Evolutionary conservation across 106 monocot species (phyloP), one percentile per base, ranked within the genome.

Genomic region (Allium cepa): DNA sequence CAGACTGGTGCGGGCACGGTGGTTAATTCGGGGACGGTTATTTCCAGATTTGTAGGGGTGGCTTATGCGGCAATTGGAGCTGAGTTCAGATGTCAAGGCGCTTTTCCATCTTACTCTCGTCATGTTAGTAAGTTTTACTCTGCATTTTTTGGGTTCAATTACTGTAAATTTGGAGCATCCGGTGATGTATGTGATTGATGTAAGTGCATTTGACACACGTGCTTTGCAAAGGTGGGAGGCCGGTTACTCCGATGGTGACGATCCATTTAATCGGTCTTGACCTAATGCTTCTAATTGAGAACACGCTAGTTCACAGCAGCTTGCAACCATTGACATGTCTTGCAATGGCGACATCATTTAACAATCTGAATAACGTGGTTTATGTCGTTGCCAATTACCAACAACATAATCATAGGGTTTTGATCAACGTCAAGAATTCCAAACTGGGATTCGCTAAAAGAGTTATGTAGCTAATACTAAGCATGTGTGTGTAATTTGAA

Each of bases 1-100:
- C 28, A 52, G 49, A 82, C 84, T 7, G 97, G 97, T 7, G 92
- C 86, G 10, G 97, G 92, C 13, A 90, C 92, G 14, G 72, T 99
- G 28, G 77, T 99, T 8, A 92, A 99, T 76, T 86, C 92, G 17
- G 97, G 97, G 7, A 99, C 97, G 10, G 92, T 99, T 7, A 90
- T 99, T 47, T 78, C 97, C 17, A 61, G 97, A 6, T 90, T 92
- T 71, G 93, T 93, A 11, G 22, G 64, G 15, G 70, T 81, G 0
- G 59, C 80, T 3, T 99, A 99, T 78, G 67, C 50, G 4, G 84
- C 81, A 1, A n/a, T 99, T 36, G 65, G 89, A 10, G 84, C 87
- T 57, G 92, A 99, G 89, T 99, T 92, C 75, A 70, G 89, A 66
- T 56, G 66, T 17, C 97, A 99, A 67, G 87, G 83, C n/a, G 80